These are phyloP conservation scores for Umbelopsis isabellina DNA, from an alignment of 192 early-diverging fungal genomes.

Conservation along the genomic window DNA sequence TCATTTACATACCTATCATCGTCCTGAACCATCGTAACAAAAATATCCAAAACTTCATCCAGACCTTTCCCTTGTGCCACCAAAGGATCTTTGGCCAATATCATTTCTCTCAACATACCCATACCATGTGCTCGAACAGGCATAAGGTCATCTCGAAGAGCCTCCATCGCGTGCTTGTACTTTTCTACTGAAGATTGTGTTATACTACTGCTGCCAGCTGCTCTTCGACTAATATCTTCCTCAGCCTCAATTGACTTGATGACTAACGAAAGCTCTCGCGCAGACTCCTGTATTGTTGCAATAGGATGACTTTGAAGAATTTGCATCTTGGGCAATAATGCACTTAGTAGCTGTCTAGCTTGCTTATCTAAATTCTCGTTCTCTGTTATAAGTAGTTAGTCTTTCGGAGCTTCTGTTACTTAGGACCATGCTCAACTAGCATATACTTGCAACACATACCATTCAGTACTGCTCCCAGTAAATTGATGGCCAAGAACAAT, in stretches of 20 bases:
- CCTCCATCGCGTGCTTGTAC: slow-evolving; percentile 78
- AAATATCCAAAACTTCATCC: slow-evolving; percentile 70
- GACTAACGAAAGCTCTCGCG: slow-evolving; percentile 49
- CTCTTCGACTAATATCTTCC: slow-evolving; percentile 14
- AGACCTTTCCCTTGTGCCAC: slow-evolving; percentile 59
- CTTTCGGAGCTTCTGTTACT: no score
- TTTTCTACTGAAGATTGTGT: slow-evolving; percentile 52
- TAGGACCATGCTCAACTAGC: background rate
- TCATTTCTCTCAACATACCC: slow-evolving; percentile 78
- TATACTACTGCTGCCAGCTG: slow-evolving; percentile 21
- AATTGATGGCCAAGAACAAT: slow-evolving; percentile 58
- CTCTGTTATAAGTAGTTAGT: slow-evolving; percentile 30
- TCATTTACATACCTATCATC: slow-evolving; percentile 67
- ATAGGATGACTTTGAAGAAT: slow-evolving; percentile 38
- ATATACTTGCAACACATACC: slow-evolving; percentile 43
- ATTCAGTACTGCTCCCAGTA: slow-evolving; percentile 65
- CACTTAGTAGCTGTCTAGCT: slow-evolving; percentile 43
- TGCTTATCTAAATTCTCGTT: slow-evolving; percentile 48
- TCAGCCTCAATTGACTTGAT: slow-evolving; percentile 49
- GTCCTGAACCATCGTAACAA: slow-evolving; percentile 76
- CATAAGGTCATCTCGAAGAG: slow-evolving; percentile 74
- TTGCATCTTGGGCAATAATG: slow-evolving; percentile 8
- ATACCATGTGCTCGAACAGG: slow-evolving; percentile 91
- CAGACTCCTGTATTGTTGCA: slow-evolving; percentile 47
- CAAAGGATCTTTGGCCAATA: slow-evolving; percentile 67